Evolutionary conservation across 2,329 filamentous ascomycete species (phyloP).

Genomic region (Apiospora malaysiana): DNA sequence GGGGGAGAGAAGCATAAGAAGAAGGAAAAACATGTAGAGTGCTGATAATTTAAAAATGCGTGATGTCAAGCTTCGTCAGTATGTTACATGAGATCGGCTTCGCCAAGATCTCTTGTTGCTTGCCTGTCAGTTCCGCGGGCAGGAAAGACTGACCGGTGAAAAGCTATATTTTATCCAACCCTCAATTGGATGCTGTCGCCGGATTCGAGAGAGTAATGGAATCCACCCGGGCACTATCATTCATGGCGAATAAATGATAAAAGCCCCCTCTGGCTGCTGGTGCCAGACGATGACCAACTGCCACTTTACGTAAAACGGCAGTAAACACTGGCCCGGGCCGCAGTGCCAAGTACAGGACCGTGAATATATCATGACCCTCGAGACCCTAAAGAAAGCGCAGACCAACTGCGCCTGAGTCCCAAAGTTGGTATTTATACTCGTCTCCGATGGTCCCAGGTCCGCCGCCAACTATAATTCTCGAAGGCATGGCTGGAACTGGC

Average conservation of each 20-base stretch:
- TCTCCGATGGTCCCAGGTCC: neutral
- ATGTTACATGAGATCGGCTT: neutral
- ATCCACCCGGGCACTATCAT: neutral
- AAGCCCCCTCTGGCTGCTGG: neutral
- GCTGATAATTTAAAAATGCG: neutral
- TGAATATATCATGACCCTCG: neutral
- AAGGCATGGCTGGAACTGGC: neutral
- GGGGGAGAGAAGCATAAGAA: no score
- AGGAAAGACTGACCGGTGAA: neutral
- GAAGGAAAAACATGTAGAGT: no score
- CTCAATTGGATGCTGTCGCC: neutral
- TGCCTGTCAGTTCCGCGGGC: neutral
- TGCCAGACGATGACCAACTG: neutral
- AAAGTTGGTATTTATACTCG: neutral
- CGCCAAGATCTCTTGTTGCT: neutral
- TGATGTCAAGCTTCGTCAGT: neutral
- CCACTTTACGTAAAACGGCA: constrained; percentile 13
- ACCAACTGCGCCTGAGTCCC: no score
- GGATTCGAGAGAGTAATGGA: neutral
- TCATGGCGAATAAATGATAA: neutral
- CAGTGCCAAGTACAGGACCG: neutral
- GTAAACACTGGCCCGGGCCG: neutral
- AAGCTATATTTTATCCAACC: neutral
- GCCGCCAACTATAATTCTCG: neutral
- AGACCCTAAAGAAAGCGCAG: neutral